phyloP scores from a whole-genome alignment of 768 basidiomycete species.

The Xerocomus potaroensis region DNA sequence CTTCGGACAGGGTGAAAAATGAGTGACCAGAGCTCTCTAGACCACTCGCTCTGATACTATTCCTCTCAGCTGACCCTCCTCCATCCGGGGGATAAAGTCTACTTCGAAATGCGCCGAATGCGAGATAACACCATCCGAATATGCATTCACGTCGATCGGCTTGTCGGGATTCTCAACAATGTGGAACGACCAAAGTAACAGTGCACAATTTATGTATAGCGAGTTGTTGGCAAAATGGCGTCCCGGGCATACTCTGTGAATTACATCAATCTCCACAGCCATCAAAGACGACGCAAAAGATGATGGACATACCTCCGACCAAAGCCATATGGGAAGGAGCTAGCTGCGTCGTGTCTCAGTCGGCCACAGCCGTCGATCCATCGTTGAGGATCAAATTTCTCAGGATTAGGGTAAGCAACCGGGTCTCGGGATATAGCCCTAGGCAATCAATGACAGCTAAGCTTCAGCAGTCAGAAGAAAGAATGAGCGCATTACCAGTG shows the following conservation, averaged over 20 bases:
- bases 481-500: conserved; percentile 10
- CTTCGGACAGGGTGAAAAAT: no score
- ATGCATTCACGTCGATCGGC: conserved; percentile 53
- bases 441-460: neutral
- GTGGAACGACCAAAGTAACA: conserved; percentile 59
- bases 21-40: no score
- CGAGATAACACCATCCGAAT: conserved; percentile 51
- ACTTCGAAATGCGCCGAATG: conserved; percentile 52
- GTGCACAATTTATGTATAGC: conserved; percentile 54
- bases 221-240: conserved; percentile 47
- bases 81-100: neutral
- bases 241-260: conserved; percentile 52
- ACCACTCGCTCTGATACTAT: no score
- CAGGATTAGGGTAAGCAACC: conserved; percentile 22
- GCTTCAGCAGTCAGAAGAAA: neutral
- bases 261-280: neutral
- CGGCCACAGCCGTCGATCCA: conserved; percentile 43
- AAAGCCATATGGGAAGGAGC: conserved; percentile 46
- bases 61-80: neutral
- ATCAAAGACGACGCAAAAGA: no score
- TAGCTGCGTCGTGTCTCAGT: neutral
- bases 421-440: conserved; percentile 23
- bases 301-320: conserved; percentile 36
- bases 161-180: conserved; percentile 42
- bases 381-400: conserved; percentile 46